A percentile compares a stretch with the other conserved stretches of the same genome.
These are phyloP conservation scores for Calonectria crousiana DNA, from an alignment of 2,329 filamentous ascomycete genomes.

Conservation along the genomic window DNA sequence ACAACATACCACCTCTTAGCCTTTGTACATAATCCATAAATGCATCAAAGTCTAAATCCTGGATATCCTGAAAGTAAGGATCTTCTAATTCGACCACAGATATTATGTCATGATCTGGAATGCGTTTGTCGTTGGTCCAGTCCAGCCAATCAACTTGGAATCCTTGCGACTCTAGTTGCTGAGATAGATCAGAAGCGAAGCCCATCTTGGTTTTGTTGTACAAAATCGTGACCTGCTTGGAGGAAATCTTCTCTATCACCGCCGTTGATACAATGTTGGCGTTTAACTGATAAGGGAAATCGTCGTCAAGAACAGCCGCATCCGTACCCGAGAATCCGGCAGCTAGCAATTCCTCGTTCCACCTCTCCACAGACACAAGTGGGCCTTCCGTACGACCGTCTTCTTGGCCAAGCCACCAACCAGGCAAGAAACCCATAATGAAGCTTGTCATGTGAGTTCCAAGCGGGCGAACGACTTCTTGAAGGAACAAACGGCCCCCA, in stretches of 20 bases:
- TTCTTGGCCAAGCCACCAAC: conserved; percentile 52
- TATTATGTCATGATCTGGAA: background rate
- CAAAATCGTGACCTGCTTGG: background rate
- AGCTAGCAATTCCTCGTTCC: conserved; percentile 42
- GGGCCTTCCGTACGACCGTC: conserved; percentile 44
- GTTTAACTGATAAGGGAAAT: background rate
- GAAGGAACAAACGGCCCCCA: background rate
- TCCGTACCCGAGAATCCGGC: conserved; percentile 38
- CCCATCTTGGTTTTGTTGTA: background rate
- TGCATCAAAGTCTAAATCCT: background rate
- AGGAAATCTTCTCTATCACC: background rate
- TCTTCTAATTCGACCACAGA: background rate
- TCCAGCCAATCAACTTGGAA: background rate
- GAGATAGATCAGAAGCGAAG: background rate
- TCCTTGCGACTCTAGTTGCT: background rate
- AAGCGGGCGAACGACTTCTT: background rate
- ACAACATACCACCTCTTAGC: conserved; percentile 28
- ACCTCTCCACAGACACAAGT: conserved; percentile 40
- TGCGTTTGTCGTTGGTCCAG: background rate
- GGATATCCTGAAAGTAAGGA: background rate
- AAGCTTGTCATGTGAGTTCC: background rate
- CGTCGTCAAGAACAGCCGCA: background rate
- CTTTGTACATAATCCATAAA: background rate
- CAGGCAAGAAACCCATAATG: conserved; percentile 31
- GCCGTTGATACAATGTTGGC: background rate